Percentiles rank a stretch among this genome's conserved stretches.
Conservation (phyloP, 2,329 filamentous ascomycete species). For the Paraphaeosphaeria sporulosa region DNA sequence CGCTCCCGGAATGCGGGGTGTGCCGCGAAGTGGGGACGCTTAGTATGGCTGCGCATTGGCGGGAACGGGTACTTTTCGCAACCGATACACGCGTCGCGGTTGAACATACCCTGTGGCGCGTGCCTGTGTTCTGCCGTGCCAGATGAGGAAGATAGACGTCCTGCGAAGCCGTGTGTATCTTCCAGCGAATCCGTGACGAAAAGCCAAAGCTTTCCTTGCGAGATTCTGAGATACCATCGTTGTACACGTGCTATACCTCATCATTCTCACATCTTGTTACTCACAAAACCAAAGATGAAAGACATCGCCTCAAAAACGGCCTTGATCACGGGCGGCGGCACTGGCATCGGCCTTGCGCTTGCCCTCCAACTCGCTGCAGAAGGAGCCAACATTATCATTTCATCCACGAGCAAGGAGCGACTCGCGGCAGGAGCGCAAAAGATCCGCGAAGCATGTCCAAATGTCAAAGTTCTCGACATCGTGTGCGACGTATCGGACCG, state of each 20-base stretch:
- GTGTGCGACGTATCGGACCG: conserved; percentile 25
- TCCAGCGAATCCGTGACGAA: not conserved
- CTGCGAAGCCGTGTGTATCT: not conserved
- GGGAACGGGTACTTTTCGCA: not conserved
- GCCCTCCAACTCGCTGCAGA: conserved; percentile 24
- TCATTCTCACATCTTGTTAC: not conserved
- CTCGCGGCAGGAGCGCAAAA: conserved; percentile 21
- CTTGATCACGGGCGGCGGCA: conserved; percentile 26
- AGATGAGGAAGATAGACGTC: not conserved
- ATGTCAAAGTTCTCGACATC: conserved; percentile 25
- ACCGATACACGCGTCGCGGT: not conserved
- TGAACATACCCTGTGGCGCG: not conserved
- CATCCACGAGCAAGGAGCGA: conserved; percentile 24
- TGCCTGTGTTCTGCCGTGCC: not conserved
- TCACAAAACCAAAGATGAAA: conserved; percentile 18
- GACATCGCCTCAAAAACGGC: conserved; percentile 25
- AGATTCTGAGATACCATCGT: not conserved
- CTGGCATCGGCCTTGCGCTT: conserved; percentile 26
- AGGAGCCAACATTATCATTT: conserved; percentile 23
- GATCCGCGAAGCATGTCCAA: conserved; percentile 19
- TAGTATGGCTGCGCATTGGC: not conserved
- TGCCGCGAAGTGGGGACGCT: not conserved
- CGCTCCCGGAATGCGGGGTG: not conserved
- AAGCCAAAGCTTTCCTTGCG: not conserved
- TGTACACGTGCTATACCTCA: not conserved